These are phyloP conservation scores for Allantophomopsis lycopodina DNA, from an alignment of 2,329 filamentous ascomycete genomes.

Conservation along the genomic window DNA sequence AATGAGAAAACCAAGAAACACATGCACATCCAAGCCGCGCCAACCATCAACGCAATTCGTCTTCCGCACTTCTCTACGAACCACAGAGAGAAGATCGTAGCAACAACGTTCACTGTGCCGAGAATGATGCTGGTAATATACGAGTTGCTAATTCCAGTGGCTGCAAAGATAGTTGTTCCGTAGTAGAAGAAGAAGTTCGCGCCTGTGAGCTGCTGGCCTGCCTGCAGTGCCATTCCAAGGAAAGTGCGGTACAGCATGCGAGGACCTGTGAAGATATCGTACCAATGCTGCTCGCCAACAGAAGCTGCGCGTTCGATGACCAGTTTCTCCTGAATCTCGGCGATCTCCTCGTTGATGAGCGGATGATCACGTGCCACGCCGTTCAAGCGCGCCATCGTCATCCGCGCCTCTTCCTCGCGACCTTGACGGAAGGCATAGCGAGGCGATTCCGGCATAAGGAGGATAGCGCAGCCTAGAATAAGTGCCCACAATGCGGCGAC, in stretches of 20 bases:
- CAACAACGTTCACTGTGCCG: conserved; percentile 51
- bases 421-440: conserved; percentile 34
- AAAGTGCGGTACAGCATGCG: conserved; percentile 51
- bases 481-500: conserved; percentile 41
- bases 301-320: conserved; percentile 24
- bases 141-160: conserved; percentile 49
- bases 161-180: conserved; percentile 49
- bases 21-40: conserved; percentile 45
- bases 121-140: conserved; percentile 58
- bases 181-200: conserved; percentile 59
- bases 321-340: conserved; percentile 36
- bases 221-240: conserved; percentile 39
- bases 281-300: conserved; percentile 27
- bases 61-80: conserved; percentile 53
- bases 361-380: conserved; percentile 23
- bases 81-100: conserved; percentile 51
- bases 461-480: conserved; percentile 32
- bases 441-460: conserved; percentile 40
- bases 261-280: conserved; percentile 48
- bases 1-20: conserved; percentile 45
- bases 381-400: conserved; percentile 29
- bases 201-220: conserved; percentile 55
- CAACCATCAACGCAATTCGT: conserved; percentile 46
- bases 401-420: conserved; percentile 30
- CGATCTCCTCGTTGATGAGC: conserved; percentile 31